Base-by-base conservation (phyloP, 164 flowering plant genomes). In the Cinnamomum micranthum region DNA sequence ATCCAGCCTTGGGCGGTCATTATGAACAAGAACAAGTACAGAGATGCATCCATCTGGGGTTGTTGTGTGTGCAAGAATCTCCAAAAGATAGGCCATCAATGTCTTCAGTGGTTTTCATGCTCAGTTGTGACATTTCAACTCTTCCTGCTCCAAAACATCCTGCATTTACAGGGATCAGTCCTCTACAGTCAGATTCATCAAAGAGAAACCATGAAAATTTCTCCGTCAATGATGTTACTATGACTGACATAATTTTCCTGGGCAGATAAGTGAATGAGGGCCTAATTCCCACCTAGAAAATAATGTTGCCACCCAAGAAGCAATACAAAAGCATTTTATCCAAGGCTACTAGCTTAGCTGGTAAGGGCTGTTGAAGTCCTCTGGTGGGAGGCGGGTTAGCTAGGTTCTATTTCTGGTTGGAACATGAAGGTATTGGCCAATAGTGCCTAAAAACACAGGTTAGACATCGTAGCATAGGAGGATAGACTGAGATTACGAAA, bases 1-100 rank as follows among this genome's bases (percentile, higher is more conserved):
- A 71, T 71, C 55, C 71, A 10, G 14, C 50, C 2, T 15, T 76
- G 13, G 28, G 19, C 24, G 58, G 28, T 25, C 13, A 19, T 20
- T 68, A 19, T 15, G 27, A 5, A 10, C 64, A 17, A 70, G 70
- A 41, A 51, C 70, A 76, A 51, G 58, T 72, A 13, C 20, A 15
- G 52, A 71, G 78, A 22, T 76, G 70, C 58, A 67, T 71, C 13
- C 78, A 71, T 23, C 59, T 76, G 33, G 79, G 71, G 17, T 65
- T 76, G 9, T 64, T 76, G 63, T 76, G 79, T 41, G 79, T 71
- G 11, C 75, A 76, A 55, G 71, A 65, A 25, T 24, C n/a, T 12
- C 58, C 79, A 25, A 33, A 65, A 4, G 71, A 76, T 13, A 71
- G 75, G 55, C 75, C 79, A 14, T 17, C 75, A 1, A 76, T 76